Conservation (phyloP, 1,284 basidiomycete species). For the Pisolithus thermaeus region DNA sequence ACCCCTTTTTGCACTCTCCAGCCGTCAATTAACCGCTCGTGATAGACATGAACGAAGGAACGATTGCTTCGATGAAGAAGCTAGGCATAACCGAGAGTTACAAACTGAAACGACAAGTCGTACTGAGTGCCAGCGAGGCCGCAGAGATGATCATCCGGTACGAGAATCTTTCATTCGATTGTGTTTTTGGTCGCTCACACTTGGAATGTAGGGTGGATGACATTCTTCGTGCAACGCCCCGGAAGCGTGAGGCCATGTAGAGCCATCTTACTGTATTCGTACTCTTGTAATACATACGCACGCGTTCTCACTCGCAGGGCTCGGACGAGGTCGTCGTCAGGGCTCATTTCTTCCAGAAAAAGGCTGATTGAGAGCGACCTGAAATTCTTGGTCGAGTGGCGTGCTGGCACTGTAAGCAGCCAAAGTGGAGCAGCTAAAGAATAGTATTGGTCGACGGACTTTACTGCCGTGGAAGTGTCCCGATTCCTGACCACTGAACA, state of each 20-base stretch:
- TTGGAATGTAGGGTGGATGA: conserved; percentile 51
- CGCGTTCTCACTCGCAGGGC: too few species aligned
- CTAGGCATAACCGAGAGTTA: conserved; percentile 94
- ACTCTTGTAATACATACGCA: not conserved
- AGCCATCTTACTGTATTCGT: too few species aligned
- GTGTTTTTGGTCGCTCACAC: conserved; percentile 8
- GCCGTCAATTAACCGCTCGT: not conserved
- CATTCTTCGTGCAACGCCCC: conserved; percentile 59
- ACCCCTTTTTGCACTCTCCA: not conserved
- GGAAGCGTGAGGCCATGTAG: conserved; percentile 61
- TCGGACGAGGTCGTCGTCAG: too few species aligned
- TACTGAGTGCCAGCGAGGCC: conserved; percentile 92
- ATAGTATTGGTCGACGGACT: too few species aligned
- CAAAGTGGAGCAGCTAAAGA: too few species aligned
- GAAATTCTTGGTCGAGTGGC: too few species aligned
- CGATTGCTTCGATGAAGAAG: conserved; percentile 82
- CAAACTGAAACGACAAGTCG: conserved; percentile 95
- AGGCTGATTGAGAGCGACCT: too few species aligned
- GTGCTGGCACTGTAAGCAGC: too few species aligned
- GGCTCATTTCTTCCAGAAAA: too few species aligned
- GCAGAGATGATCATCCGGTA: conserved; percentile 98
- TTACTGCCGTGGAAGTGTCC: too few species aligned
- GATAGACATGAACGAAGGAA: conserved; percentile 83
- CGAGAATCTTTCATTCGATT: conserved; percentile 28
- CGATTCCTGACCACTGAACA: too few species aligned